Base-by-base conservation (phyloP, 2,329 filamentous ascomycete genomes). In the Talaromyces pinophilus region DNA sequence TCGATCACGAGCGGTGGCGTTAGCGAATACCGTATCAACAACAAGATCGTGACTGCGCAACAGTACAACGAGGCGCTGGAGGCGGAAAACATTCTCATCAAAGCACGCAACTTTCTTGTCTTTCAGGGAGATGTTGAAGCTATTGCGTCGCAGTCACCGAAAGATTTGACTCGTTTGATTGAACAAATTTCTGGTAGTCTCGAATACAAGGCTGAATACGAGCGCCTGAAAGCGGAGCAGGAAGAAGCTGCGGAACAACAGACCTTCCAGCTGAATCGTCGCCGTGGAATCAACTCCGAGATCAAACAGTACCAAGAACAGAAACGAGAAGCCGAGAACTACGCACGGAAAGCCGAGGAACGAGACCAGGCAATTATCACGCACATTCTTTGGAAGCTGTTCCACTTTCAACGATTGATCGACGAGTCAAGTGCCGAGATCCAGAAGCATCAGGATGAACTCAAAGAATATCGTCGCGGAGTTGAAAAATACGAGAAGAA, bases 81-180 rank as follows among this genome's bases (percentile, higher is more conserved):
- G 78, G 84, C 88, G 22, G 94, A 99, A 78, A 97, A 97, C 74
- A 99, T 99, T 71, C 82, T 99, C 68, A 98, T 99, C 83, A 98
- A 97, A 79, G 95, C 95, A 40, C 88, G 95, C 70, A 99, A 99
- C 76, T 99, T 99, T 77, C 86, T 99, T 5, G 95, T 99, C 42
- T 99, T 99, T 77, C 95, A 99, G 79, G 96, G 95, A 70, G 95
- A 99, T 76, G 94, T 99, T 19, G 95, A 99, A 78, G 92, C 93
- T 28, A 97, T 99, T 74, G 96, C 95, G 1, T 93, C 93, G 7
- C 95, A 98, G 77, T 96, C 93, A 0, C 93, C 95, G 0, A 93
- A 93, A 72, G 95, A 98, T 74, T 86, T 99, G 46, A 99, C 95
- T 0, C 87, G 92, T 61, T 82, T 99, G 61, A 96, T 99, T 65